Evolutionary conservation across 1,139 yeast species (phyloP).

Genomic region (Taphrina communis): DNA sequence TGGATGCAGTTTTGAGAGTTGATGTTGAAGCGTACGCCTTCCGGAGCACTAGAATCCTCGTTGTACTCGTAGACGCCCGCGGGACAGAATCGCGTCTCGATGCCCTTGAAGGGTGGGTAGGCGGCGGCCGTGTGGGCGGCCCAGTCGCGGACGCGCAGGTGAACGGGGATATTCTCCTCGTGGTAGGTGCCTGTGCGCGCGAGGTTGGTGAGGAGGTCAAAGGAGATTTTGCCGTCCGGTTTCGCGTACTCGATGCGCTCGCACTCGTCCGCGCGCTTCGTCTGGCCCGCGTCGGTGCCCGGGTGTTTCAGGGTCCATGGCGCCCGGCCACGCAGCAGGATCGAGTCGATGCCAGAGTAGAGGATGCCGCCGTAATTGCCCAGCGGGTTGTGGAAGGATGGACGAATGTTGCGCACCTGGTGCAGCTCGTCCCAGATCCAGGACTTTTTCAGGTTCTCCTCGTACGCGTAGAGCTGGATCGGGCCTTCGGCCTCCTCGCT

Average conservation of each 20-base stretch:
- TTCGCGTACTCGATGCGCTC: slow-evolving; percentile 85
- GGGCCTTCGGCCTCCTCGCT: slow-evolving; percentile 56
- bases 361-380: slow-evolving; percentile 80
- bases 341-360: slow-evolving; percentile 84
- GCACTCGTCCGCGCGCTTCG: slow-evolving; percentile 68
- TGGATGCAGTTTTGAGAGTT: slow-evolving; percentile 97
- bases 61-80: slow-evolving; percentile 97
- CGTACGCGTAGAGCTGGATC: slow-evolving; percentile 64
- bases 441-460: slow-evolving; percentile 67
- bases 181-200: slow-evolving; percentile 95
- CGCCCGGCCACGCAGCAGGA: slow-evolving; percentile 73
- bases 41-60: slow-evolving; percentile 63
- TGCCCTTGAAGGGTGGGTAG: slow-evolving; percentile 79
- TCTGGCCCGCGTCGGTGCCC: slow-evolving; percentile 72
- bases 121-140: slow-evolving; percentile 71
- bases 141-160: slow-evolving; percentile 75
- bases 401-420: slow-evolving; percentile 86
- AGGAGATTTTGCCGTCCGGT: slow-evolving; percentile 88
- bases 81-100: slow-evolving; percentile 92
- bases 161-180: slow-evolving; percentile 91
- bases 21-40: slow-evolving; percentile 84
- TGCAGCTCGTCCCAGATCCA: slow-evolving; percentile 86
- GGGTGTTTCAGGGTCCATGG: slow-evolving; percentile 86
- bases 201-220: slow-evolving; percentile 89
- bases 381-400: slow-evolving; percentile 76